These are phyloP conservation scores for Fusarium cicatricum DNA, from an alignment of 2,329 filamentous ascomycete species.

Conservation along the genomic window DNA sequence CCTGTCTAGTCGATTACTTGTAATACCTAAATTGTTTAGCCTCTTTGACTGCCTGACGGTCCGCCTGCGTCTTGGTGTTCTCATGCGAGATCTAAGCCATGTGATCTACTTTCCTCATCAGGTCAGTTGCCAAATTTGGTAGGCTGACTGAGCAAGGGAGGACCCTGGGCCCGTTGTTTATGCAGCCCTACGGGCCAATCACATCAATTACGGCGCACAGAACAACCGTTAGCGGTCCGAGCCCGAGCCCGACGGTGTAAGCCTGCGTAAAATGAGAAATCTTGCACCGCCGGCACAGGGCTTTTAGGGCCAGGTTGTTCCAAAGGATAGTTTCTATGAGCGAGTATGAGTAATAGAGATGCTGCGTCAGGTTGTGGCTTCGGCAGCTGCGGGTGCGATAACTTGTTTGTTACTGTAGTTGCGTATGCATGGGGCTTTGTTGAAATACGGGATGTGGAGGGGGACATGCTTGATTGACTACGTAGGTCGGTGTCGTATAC, in stretches of 20 bases:
- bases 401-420: slow-evolving; percentile 16
- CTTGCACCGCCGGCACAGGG: not conserved
- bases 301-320: no score
- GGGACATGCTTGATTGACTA: slow-evolving; percentile 3
- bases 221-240: not conserved
- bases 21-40: slow-evolving; percentile 2
- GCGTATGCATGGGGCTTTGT: slow-evolving; percentile 30
- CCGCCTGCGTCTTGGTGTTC: slow-evolving; percentile 9
- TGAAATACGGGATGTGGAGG: slow-evolving; percentile 21
- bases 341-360: not conserved
- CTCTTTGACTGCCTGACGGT: slow-evolving; percentile 24
- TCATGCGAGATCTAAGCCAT: slow-evolving; percentile 8
- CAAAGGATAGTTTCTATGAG: not conserved
- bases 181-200: slow-evolving; percentile 3
- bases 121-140: slow-evolving; percentile 28
- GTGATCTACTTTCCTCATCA: slow-evolving; percentile 14
- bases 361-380: not conserved
- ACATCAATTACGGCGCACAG: not conserved
- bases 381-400: slow-evolving; percentile 2
- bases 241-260: not conserved
- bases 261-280: not conserved
- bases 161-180: not conserved
- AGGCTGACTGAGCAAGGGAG: slow-evolving; percentile 19
- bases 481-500: slow-evolving; percentile 10
- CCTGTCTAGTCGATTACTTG: not conserved